Base-by-base conservation (phyloP, 2,329 filamentous ascomycete genomes). In the Emericellopsis atlantica region DNA sequence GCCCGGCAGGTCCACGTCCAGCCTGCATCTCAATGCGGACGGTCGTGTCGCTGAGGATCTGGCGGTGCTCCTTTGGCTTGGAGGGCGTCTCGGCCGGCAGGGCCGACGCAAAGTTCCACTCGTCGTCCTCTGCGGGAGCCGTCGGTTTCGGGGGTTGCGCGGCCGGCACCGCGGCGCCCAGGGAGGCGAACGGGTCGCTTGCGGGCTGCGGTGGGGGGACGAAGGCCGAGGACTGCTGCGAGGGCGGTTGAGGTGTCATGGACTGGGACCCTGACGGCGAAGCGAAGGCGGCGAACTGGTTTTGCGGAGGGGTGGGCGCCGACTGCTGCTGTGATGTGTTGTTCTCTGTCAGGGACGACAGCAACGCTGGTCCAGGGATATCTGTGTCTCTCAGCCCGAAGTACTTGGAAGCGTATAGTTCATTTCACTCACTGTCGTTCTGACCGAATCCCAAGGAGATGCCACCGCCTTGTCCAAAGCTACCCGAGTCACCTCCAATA, bases 21-120 rank as follows among this genome's bases (percentile, higher is more conserved):
- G 86, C 81, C 32, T 79, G 66, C 57, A 95, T 81, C 32, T 84
- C 74, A 44, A 94, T 80, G 44, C 76, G 76, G 37, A 96, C 65
- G 35, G 66, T 70, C 2, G 79, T 81, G 52, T 84, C 79, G 53
- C 77, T 79, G 35, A 95, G 76, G 4, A 70, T 72, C 16, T 82
- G 65, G 37, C 76, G 75, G 48, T 85, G 76, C 39, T 76, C 72
- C 40, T 63, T 69, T 2, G 80, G 77, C 29, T 76, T 70, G 45
- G 61, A 52, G 15, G 67, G 53, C 40, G 65, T 53, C 45, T 76
- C 69, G 3, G 69, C 60, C 23, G 90, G 90, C 12, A 95, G 69
- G 0, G 90, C 81, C 0, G 90, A 96, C 4, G 85, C 79, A 58
- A 96, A 96, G 21, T 79, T 84, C 89, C 90, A 96, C 54, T 96